A percentile compares a stretch with the other conserved stretches of the same genome.
Conservation (phyloP, 2,329 filamentous ascomycete genomes). For the Claviceps quebecensis region DNA sequence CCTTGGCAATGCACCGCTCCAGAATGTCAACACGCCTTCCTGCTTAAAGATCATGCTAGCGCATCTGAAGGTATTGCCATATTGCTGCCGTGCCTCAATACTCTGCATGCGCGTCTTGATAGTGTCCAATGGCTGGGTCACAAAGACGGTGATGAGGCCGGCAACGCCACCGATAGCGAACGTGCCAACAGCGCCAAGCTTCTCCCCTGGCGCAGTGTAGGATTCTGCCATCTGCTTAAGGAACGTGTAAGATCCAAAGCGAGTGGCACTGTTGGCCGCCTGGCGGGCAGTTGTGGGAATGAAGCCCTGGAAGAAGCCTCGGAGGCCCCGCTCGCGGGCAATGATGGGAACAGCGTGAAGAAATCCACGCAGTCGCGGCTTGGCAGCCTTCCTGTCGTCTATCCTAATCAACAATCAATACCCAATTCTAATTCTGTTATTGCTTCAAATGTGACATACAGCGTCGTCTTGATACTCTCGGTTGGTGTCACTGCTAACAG, state of each 20-base stretch:
- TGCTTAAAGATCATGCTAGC: slow-evolving; percentile 72
- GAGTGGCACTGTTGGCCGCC: slow-evolving; percentile 82
- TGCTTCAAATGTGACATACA: slow-evolving; percentile 30
- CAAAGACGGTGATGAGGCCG: slow-evolving; percentile 79
- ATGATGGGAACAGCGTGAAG: slow-evolving; percentile 82
- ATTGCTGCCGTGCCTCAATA: slow-evolving; percentile 64
- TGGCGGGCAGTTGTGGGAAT: slow-evolving; percentile 89
- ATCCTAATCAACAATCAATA: slow-evolving; percentile 41
- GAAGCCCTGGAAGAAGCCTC: slow-evolving; percentile 94
- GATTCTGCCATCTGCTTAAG: slow-evolving; percentile 83
- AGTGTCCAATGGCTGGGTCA: slow-evolving; percentile 67
- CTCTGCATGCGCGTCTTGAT: slow-evolving; percentile 98
- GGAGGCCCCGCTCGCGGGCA: slow-evolving; percentile 69
- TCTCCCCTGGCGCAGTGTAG: slow-evolving; percentile 88
- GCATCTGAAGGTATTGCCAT: slow-evolving; percentile 80
- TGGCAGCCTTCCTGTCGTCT: slow-evolving; percentile 78
- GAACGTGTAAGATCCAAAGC: slow-evolving; percentile 83
- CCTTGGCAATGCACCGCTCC: slow-evolving; percentile 82
- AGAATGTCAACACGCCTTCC: slow-evolving; percentile 80
- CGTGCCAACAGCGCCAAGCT: slow-evolving; percentile 73
- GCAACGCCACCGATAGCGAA: slow-evolving; percentile 85
- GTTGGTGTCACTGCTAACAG: slow-evolving; percentile 89
- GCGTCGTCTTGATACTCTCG: slow-evolving; percentile 94
- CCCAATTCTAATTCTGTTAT: neutral
- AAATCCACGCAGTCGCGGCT: slow-evolving; percentile 83